Conservation (phyloP, 257 asterid genomes). For the Solanum phureja region DNA sequence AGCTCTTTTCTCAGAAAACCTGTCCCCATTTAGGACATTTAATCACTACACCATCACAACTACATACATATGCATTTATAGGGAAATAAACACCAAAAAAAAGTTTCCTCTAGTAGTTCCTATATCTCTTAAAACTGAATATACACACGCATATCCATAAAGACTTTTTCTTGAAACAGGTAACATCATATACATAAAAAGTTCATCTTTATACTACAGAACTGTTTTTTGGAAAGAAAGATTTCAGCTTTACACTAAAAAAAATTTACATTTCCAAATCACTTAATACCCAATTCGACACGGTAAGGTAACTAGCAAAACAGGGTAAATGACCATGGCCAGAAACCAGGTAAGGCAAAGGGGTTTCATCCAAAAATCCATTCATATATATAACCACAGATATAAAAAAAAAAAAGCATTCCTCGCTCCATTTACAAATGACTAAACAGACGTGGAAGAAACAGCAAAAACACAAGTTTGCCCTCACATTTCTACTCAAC, state of each 20-base stretch:
- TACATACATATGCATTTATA: background rate
- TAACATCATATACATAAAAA: background rate
- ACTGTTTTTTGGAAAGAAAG: background rate
- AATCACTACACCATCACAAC: background rate
- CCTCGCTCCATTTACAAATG: background rate
- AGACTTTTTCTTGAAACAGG: background rate
- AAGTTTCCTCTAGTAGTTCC: background rate
- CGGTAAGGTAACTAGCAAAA: background rate
- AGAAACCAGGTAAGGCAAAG: background rate
- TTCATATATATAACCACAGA: background rate
- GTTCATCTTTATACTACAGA: background rate
- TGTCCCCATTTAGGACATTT: background rate
- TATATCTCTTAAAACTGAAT: background rate
- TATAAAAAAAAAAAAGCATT: background rate
- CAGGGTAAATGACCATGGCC: background rate
- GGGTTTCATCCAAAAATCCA: background rate
- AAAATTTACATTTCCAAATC: background rate
- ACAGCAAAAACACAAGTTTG: background rate
- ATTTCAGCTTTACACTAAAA: background rate
- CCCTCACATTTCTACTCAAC: background rate
- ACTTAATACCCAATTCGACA: background rate
- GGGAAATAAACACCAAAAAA: background rate
- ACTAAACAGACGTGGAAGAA: background rate
- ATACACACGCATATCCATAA: background rate
- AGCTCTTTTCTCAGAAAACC: background rate